Evolutionary conservation across 345 rosid genomes (phyloP).

Genomic region (Syzygium oleosum): DNA sequence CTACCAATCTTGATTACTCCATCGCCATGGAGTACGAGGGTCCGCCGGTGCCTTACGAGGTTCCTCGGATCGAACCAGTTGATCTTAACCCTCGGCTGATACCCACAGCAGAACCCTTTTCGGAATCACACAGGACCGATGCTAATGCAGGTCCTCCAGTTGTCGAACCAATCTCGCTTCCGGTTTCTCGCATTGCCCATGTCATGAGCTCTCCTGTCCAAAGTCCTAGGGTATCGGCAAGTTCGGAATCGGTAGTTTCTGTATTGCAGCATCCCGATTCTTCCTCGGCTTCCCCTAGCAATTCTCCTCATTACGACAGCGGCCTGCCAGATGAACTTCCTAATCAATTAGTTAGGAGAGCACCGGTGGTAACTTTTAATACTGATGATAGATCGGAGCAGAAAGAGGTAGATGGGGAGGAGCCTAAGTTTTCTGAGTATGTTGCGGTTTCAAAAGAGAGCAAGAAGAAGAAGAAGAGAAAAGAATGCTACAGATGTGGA

Average conservation of each 20-base stretch:
- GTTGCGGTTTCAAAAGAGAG: conserved; percentile 52
- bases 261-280: conserved; percentile 80
- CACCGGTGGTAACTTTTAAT: conserved; percentile 73
- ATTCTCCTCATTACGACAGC: conserved; percentile 54
- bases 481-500: conserved; percentile 71
- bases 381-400: conserved; percentile 41
- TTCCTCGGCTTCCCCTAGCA: conserved; percentile 83
- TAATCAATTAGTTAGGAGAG: conserved; percentile 29
- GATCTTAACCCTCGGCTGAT: conserved; percentile 40
- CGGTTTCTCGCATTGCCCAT: conserved; percentile 59
- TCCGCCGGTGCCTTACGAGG: conserved; percentile 50
- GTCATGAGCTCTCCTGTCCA: conserved; percentile 52
- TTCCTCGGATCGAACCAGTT: conserved; percentile 77
- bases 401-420: conserved; percentile 38
- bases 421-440: conserved; percentile 40
- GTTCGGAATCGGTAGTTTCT: conserved; percentile 93
- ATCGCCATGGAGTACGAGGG: conserved; percentile 83
- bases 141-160: conserved; percentile 22
- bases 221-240: conserved; percentile 71
- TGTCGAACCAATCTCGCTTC: conserved; percentile 67
- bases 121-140: conserved; percentile 27
- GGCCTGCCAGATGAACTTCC: conserved; percentile 27
- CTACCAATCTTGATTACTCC: conserved; percentile 63
- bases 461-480: conserved; percentile 51
- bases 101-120: conserved; percentile 46